Evolutionary conservation across 1,284 basidiomycete species (phyloP), one percentile per base, ranked within the genome.

Genomic region (Schizophyllum commune): DNA sequence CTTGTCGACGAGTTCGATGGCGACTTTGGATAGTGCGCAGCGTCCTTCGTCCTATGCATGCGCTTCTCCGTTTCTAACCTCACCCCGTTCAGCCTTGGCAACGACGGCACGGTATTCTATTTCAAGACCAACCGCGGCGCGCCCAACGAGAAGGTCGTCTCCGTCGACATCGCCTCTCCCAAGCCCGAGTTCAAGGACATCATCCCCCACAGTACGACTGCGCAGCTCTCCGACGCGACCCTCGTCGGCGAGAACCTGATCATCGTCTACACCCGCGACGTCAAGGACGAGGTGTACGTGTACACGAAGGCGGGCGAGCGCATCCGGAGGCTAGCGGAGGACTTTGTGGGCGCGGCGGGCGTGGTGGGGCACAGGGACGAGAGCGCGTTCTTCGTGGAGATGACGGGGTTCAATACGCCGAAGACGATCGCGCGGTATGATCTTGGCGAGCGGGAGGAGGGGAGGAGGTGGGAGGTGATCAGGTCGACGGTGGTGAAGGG

Each of bases 261-360:
- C 8, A 70, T 90, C 15, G 75, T 83, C 56, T 92, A 92, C 77
- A 89, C 89, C 67, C 81, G 85, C 62, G 89, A 94, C 67, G 92
- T 92, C 68, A 90, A 89, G 66, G 90, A 94, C 69, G 89, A 93
- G 72, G 77, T 94, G 51, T 92, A 92, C 72, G 72, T 94, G 60
- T 87, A 89, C 73, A 78, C 83, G 53, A 78, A 86, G 60, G 72
- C 75, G 0, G 92, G 92, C 47, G 71, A 78, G 65, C 78, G 75
- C 58, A 66, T 91, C 60, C 73, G 76, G 52, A 84, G 85, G 5
- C 73, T 94, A 17, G 84, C 83, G 2, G 73, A 80, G 5, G 83
- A 89, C 56, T 85, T 90, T 58, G 86, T 95, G 32, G 93, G 93
- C 22, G 79, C 87, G 4, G 81, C 86, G 47, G 75, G 75, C 13